Evolutionary conservation across 306 rosid genomes (phyloP), one percentile per base, ranked within the genome.

Genomic region (Alnus rubra): DNA sequence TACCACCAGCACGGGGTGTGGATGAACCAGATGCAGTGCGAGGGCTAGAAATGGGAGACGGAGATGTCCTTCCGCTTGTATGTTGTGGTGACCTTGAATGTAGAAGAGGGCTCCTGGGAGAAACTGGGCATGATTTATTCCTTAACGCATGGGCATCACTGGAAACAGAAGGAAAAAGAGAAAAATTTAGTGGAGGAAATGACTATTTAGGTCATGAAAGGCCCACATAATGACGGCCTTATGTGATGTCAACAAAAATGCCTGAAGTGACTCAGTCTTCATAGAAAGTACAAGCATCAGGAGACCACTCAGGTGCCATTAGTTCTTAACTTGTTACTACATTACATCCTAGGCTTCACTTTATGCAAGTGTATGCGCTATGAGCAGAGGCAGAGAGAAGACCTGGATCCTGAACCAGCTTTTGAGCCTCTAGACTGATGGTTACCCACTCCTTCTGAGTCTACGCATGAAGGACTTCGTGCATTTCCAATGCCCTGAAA

Each of bases 71-170:
- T 48, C 98, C 97, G 81, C 87, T 92, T 80, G 88, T 78, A 84
- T 89, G 94, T 74, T 92, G 92, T 44, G 99, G 96, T 52, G 98
- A 96, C 84, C 93, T 92, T 62, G 99, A 89, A 84, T 86, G 85
- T 84, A 91, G 88, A 85, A 91, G 93, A 80, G 99, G 99, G 90
- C 99, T 96, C 86, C 96, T 98, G 33, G 99, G 99, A 63, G 99
- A 96, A 77, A 96, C 97, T 2, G 97, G 99, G 84, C 99, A 96
- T 79, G 99, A 96, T 79, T 93, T 85, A 72, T 93, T 96, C 86
- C 92, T 84, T 56, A 89, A 87, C 54, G 90, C 87, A 56, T 84
- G 91, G 83, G 85, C 85, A 78, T 96, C 99, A 81, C 98, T 96
- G 96, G 74, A 84, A 79, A 88, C 71, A 75, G 53, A 80, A 18